These are phyloP conservation scores for Carpinus viminea DNA, from an alignment of 306 rosid species.

Conservation along the genomic window DNA sequence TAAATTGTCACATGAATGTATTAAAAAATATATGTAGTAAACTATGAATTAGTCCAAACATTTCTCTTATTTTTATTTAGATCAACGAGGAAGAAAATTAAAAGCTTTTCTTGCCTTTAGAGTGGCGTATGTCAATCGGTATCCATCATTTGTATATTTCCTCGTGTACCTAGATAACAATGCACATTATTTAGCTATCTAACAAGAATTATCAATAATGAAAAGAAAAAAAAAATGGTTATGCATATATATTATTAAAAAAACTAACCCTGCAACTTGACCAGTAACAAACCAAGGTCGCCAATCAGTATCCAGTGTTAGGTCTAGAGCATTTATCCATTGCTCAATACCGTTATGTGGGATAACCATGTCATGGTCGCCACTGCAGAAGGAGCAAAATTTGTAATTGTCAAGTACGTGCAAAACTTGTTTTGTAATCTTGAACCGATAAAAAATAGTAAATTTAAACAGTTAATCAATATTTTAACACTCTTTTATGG, in stretches of 20 bases:
- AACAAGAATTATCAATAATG: background rate
- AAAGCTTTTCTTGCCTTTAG: constrained; percentile 19
- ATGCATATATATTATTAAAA: background rate
- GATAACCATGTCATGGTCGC: constrained; percentile 27
- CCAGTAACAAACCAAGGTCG: constrained; percentile 28
- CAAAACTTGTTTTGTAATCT: no score
- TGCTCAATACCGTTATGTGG: constrained; percentile 3
- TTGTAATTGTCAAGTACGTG: background rate
- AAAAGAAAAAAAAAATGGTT: background rate
- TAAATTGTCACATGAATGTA: no score
- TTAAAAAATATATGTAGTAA: no score
- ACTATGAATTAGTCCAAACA: no score
- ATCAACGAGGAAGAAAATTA: background rate
- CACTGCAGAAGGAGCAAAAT: constrained; percentile 5
- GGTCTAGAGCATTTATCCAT: constrained; percentile 21
- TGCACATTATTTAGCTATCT: background rate
- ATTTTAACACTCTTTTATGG: no score
- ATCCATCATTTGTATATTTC: constrained; percentile 20
- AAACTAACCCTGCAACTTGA: constrained; percentile 35
- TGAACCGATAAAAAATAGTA: no score
- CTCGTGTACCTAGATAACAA: constrained; percentile 20
- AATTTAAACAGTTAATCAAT: no score
- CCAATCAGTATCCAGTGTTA: constrained; percentile 5
- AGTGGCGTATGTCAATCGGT: constrained; percentile 29
- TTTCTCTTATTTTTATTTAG: no score